These are phyloP conservation scores for Strobilomyces confusus DNA, from an alignment of 768 basidiomycete species.

Conservation along the genomic window DNA sequence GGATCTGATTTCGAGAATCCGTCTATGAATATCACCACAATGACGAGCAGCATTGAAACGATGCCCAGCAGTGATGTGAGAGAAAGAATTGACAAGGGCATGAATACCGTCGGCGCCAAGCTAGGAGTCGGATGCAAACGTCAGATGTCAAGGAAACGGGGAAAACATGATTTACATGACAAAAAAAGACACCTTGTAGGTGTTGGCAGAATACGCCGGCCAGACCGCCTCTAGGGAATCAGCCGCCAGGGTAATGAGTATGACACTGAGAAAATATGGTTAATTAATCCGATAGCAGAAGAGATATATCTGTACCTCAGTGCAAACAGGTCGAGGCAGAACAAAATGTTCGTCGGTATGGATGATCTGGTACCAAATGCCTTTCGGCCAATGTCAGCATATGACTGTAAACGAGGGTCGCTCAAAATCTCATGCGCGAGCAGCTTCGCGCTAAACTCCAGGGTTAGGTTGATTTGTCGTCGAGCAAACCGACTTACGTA, in stretches of 20 bases:
- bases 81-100: constrained; percentile 83
- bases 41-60: constrained; percentile 68
- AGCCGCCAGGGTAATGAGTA: constrained; percentile 85
- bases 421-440: constrained; percentile 71
- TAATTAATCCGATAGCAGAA: background rate
- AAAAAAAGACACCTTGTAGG: constrained; percentile 74
- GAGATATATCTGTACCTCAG: constrained; percentile 49
- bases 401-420: constrained; percentile 71
- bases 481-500: constrained; percentile 55
- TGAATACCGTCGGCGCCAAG: constrained; percentile 77
- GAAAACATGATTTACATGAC: constrained; percentile 49
- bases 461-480: constrained; percentile 2
- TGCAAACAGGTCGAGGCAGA: constrained; percentile 85
- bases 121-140: constrained; percentile 35
- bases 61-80: constrained; percentile 87
- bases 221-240: constrained; percentile 77
- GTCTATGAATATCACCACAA: constrained; percentile 76
- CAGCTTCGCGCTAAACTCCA: constrained; percentile 67
- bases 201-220: constrained; percentile 59
- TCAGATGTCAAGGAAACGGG: background rate
- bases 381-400: constrained; percentile 84
- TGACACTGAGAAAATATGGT: constrained; percentile 48
- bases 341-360: constrained; percentile 62
- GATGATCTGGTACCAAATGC: constrained; percentile 79
- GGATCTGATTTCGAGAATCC: constrained; percentile 66